phyloP scores from a whole-genome alignment of 2,329 filamentous ascomycete species.

The Xylariaceae sp. region DNA sequence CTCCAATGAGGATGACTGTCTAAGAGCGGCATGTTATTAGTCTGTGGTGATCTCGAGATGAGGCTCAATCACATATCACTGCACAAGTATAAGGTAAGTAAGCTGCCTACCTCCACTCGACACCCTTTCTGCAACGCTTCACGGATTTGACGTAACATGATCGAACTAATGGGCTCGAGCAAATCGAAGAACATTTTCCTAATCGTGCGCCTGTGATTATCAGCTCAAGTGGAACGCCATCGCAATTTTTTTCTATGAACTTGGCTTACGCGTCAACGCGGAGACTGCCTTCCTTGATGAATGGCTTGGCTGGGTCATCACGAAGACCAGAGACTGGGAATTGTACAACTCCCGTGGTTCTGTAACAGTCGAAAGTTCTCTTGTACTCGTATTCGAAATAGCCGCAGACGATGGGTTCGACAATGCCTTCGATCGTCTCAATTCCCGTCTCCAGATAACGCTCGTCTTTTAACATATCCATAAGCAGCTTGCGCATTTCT shows the following conservation, averaged over 20 bases:
- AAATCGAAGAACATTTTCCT: slow-evolving; percentile 11
- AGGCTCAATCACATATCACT: too few species aligned
- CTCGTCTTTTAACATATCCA: slow-evolving; percentile 19
- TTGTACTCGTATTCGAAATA: slow-evolving; percentile 18
- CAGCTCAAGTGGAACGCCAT: background rate
- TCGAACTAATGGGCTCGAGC: slow-evolving; percentile 8
- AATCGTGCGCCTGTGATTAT: slow-evolving; percentile 8
- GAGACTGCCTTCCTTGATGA: slow-evolving; percentile 3
- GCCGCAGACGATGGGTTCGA: slow-evolving; percentile 16
- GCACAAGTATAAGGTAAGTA: too few species aligned
- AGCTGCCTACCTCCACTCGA: too few species aligned
- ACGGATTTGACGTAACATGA: slow-evolving; percentile 6
- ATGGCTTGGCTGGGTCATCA: slow-evolving; percentile 8
- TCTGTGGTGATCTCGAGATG: too few species aligned
- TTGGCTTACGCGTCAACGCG: slow-evolving; percentile 7
- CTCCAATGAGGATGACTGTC: too few species aligned
- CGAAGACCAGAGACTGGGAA: slow-evolving; percentile 10
- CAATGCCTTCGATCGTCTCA: slow-evolving; percentile 11
- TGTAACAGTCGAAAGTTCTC: slow-evolving; percentile 14
- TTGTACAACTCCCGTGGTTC: background rate
- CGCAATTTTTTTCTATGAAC: background rate
- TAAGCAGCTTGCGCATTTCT: slow-evolving; percentile 20
- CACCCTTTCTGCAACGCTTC: too few species aligned
- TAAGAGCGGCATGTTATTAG: too few species aligned
- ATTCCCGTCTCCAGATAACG: slow-evolving; percentile 24